A percentile compares a stretch with the other conserved stretches of the same genome.
phyloP scores from a whole-genome alignment of 176 grass and related monocot species.

The Musa acuminata region DNA sequence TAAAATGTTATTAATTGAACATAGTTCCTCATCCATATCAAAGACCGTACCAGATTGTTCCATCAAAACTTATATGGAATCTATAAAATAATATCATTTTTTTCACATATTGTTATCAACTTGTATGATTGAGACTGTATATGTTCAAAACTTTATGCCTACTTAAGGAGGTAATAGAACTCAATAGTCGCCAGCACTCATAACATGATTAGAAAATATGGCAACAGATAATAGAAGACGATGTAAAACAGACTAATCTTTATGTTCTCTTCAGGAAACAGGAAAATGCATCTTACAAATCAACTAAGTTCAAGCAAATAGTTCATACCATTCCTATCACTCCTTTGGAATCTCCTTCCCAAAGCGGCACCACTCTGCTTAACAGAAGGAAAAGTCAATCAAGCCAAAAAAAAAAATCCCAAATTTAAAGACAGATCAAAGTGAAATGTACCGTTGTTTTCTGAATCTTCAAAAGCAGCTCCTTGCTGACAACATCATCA shows the following conservation, averaged over 20 bases:
- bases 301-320: not conserved
- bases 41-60: not conserved
- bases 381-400: not conserved
- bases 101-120: not conserved
- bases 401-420: not conserved
- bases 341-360: not conserved
- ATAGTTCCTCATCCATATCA: not conserved
- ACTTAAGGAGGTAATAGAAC: not conserved
- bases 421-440: not conserved
- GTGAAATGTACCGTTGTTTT: not conserved
- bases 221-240: not conserved
- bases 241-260: too few species aligned
- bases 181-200: not conserved
- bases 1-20: not conserved
- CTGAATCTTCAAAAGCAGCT: conserved; percentile 17
- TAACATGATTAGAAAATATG: not conserved
- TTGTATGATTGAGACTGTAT: not conserved
- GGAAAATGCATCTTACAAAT: not conserved
- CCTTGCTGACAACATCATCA: conserved; percentile 12
- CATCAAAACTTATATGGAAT: not conserved
- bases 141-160: not conserved
- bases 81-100: not conserved
- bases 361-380: conserved; percentile 8
- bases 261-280: not conserved
- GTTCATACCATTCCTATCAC: conserved; percentile 17